Base-by-base conservation (phyloP, 2,329 filamentous ascomycete species). In the Neofusicoccum ribis region DNA sequence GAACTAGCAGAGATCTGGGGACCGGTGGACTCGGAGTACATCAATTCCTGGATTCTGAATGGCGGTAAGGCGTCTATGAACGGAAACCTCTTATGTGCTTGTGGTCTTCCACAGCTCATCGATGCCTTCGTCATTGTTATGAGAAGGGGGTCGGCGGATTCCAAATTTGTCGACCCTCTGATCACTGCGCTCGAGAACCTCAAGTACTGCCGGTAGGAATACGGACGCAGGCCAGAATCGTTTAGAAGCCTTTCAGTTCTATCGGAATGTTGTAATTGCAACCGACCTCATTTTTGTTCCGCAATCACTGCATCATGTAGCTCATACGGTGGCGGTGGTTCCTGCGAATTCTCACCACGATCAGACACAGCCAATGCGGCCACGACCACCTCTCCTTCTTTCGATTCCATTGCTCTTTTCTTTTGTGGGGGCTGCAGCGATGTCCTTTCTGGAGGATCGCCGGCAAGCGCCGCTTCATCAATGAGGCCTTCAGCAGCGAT, bases 401-500 rank as follows among this genome's bases (percentile, higher is more conserved):
- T 31, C 27, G 27, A 31, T 3, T 56, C 51, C 9, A 9, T 49
- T 23, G 17, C 52, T 17, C 44, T 56, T n/a, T 20, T 49, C 36
- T 64, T 64, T 44, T 50, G 51, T 37, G 63, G 52, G 2, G 43
- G 51, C 15, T 59, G 51, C 7, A 36, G 31, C 12, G 50, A 27
- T 17, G 15, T 47, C 27, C 37, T 52, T 15, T 41, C 36, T 4
- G 52, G 31, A 0, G 37, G 36, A 11, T n/a, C 43, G 3, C 31
- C 31, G 3, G 63, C 52, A 39, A 66, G 64, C 31, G 69, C 65
- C 66, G 67, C 65, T 66, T 76, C 76, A 51, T 75, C 70, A 52
- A 79, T 71, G 2, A 60, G 56, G 34, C 78, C 78, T 67, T 80
- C 78, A 37, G 77, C 75, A 12, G 77, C 74, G 39, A 81, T 78